Evolutionary conservation across 1,284 basidiomycete species (phyloP).

Genomic region (Pseudomicrostroma phylloplanum): DNA sequence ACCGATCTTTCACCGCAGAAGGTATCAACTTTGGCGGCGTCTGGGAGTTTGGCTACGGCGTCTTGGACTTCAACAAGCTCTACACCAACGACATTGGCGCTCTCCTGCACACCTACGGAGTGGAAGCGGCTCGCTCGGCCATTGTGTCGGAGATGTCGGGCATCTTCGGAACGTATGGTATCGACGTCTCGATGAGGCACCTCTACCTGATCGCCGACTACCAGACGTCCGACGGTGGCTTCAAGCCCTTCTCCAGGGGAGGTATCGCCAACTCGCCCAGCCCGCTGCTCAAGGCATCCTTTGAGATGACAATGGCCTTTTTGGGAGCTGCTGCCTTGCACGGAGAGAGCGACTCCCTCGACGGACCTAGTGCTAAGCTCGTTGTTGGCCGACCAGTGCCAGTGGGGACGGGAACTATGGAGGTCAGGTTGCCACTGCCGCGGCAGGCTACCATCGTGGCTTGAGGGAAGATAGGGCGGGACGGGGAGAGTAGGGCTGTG

Average conservation of each 20-base stretch:
- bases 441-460: neutral
- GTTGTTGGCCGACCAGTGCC: constrained; percentile 58
- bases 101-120: constrained; percentile 74
- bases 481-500: neutral
- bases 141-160: constrained; percentile 69
- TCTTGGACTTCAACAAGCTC: constrained; percentile 76
- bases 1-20: constrained; percentile 39
- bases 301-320: constrained; percentile 94
- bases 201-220: constrained; percentile 97
- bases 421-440: constrained; percentile 16
- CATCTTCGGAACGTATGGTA: constrained; percentile 93
- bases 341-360: constrained; percentile 88
- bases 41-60: constrained; percentile 74
- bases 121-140: constrained; percentile 53
- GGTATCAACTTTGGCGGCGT: constrained; percentile 73
- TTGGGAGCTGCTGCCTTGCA: constrained; percentile 86
- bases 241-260: constrained; percentile 89
- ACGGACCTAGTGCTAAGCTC: constrained; percentile 81
- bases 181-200: constrained; percentile 90
- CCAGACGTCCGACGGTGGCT: constrained; percentile 93
- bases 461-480: neutral
- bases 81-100: constrained; percentile 95
- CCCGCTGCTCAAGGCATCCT: constrained; percentile 90
- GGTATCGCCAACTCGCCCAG: constrained; percentile 87
- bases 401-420: constrained; percentile 41